Percentiles rank a stretch among this genome's conserved stretches.
Evolutionary conservation across 305 asterid species (phyloP).

Genomic region (Fraxinus latifolia): DNA sequence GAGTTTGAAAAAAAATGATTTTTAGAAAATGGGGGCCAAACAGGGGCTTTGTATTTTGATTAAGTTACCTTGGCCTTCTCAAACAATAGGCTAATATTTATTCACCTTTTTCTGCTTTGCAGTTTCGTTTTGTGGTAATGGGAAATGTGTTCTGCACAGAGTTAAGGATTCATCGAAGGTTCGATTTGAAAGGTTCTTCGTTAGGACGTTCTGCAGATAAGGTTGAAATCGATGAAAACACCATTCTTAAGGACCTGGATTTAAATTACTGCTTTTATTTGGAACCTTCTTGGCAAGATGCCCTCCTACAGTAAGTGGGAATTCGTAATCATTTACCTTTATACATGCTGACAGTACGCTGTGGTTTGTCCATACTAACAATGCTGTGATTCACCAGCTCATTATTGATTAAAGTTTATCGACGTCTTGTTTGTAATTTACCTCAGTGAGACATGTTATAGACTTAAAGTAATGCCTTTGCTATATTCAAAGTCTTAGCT

Average conservation of each 20-base stretch:
- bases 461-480: neutral
- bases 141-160: constrained; percentile 98
- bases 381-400: neutral
- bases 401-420: neutral
- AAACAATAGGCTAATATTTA: constrained; percentile 16
- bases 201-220: constrained; percentile 93
- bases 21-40: neutral
- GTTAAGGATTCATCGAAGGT: constrained; percentile 86
- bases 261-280: constrained; percentile 88
- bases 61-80: constrained; percentile 6
- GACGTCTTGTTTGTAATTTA: neutral
- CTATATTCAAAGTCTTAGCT: neutral
- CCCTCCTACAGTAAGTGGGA: constrained; percentile 61
- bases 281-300: constrained; percentile 84
- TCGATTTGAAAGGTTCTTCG: constrained; percentile 94
- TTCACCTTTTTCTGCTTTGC: constrained; percentile 30
- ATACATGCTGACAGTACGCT: neutral
- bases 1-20: neutral
- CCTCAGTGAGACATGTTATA: neutral
- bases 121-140: constrained; percentile 97
- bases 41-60: constrained; percentile 4
- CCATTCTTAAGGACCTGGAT: constrained; percentile 95
- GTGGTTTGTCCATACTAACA: neutral
- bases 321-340: neutral
- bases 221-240: constrained; percentile 82